Evolutionary conservation across 75 land plant species (phyloP).

Genomic region (Picea glauca): DNA sequence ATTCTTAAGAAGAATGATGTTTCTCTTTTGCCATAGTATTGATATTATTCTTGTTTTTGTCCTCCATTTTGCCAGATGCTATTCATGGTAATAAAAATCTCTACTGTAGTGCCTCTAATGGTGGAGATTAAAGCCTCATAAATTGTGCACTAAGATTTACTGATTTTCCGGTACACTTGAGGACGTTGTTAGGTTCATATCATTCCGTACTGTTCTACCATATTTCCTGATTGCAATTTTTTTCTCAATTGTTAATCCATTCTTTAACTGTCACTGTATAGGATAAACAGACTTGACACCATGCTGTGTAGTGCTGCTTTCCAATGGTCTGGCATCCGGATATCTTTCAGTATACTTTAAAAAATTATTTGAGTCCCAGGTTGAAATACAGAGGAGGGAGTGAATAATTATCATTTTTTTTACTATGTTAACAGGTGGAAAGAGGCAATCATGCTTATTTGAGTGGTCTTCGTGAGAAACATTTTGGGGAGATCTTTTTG

Average conservation of each 20-base stretch:
- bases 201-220: background rate
- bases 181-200: background rate
- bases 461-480: slow-evolving; percentile 91
- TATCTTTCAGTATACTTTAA: background rate
- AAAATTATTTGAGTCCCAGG: background rate
- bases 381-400: background rate
- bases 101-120: no score
- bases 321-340: background rate
- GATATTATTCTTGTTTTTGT: no score
- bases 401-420: background rate
- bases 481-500: slow-evolving; percentile 90
- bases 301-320: background rate
- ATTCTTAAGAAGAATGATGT: no score
- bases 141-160: background rate
- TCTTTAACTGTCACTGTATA: background rate
- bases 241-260: background rate
- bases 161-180: background rate
- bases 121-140: background rate
- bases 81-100: no score
- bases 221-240: background rate
- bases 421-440: slow-evolving; percentile 56
- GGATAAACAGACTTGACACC: background rate
- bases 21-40: no score
- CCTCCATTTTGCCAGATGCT: no score
- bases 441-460: slow-evolving; percentile 62